Evolutionary conservation across 2,329 filamentous ascomycete genomes (phyloP).

Genomic region (Hypoxylon sp.): DNA sequence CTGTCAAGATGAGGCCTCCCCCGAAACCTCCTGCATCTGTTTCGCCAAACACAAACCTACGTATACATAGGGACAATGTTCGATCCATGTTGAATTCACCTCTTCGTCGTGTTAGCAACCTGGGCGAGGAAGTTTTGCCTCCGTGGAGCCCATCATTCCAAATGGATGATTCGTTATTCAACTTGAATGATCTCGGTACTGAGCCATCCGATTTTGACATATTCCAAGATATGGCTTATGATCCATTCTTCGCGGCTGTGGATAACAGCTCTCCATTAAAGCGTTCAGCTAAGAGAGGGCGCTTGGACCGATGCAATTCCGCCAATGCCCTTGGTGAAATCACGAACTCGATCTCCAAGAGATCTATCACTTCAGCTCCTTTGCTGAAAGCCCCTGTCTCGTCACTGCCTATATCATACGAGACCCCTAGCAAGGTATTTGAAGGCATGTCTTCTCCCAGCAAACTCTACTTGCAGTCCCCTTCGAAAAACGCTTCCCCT

Average conservation of each 20-base stretch:
- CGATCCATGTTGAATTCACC: conserved; percentile 81
- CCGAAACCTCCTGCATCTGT: conserved; percentile 77
- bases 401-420: conserved; percentile 59
- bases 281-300: conserved; percentile 70
- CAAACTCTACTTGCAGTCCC: conserved; percentile 64
- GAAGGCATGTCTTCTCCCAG: conserved; percentile 69
- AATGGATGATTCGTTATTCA: conserved; percentile 70
- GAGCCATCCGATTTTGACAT: conserved; percentile 74
- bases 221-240: conserved; percentile 64
- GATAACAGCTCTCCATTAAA: conserved; percentile 77
- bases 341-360: conserved; percentile 67
- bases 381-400: conserved; percentile 65
- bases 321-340: conserved; percentile 74
- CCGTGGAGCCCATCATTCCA: conserved; percentile 79
- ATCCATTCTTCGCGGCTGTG: conserved; percentile 62
- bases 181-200: conserved; percentile 65
- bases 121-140: conserved; percentile 63
- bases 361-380: conserved; percentile 66
- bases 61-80: conserved; percentile 88
- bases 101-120: conserved; percentile 62
- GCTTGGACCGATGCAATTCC: conserved; percentile 75
- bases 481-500: conserved; percentile 57
- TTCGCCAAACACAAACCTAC: conserved; percentile 93
- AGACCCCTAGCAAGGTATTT: conserved; percentile 72
- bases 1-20: conserved; percentile 82